phyloP scores from a whole-genome alignment of 2,329 filamentous ascomycete genomes.

The Periconia sp. region DNA sequence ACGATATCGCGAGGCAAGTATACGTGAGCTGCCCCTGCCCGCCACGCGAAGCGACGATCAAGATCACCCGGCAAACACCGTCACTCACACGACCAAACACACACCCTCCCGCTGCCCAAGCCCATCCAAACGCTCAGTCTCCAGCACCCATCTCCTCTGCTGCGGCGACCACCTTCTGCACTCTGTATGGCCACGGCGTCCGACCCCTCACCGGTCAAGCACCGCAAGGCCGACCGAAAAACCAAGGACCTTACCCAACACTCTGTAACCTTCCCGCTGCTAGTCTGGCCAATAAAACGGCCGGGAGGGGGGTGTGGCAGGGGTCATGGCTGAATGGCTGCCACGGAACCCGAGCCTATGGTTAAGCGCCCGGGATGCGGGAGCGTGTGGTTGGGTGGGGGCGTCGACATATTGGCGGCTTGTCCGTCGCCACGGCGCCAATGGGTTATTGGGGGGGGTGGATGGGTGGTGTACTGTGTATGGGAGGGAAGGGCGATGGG shows the following conservation, averaged over 20 bases:
- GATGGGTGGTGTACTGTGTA: neutral
- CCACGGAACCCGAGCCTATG: constrained; percentile 18
- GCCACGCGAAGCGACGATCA: neutral
- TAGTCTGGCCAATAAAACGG: constrained; percentile 24
- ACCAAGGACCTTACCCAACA: no score
- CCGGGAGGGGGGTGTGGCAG: constrained; percentile 8
- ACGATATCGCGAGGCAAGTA: neutral
- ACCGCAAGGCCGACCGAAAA: no score
- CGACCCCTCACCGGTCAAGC: constrained; percentile 4
- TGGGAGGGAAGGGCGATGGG: no score
- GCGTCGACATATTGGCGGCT: neutral
- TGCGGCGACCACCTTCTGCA: no score
- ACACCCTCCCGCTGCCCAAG: neutral
- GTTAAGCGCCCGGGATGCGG: constrained; percentile 22
- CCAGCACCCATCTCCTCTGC: constrained; percentile 25
- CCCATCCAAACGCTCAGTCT: constrained; percentile 24
- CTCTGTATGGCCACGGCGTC: no score
- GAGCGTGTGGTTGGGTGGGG: neutral
- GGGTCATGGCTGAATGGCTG: constrained; percentile 14
- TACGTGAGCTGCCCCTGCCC: neutral
- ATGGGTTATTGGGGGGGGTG: neutral
- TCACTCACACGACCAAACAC: neutral
- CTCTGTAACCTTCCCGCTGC: constrained; percentile 31
- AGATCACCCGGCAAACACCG: neutral
- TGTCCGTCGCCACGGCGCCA: neutral